Percentiles rank a stretch among this genome's conserved stretches.
Conservation (phyloP, 345 rosid genomes). For the Rhizophora apiculata region DNA sequence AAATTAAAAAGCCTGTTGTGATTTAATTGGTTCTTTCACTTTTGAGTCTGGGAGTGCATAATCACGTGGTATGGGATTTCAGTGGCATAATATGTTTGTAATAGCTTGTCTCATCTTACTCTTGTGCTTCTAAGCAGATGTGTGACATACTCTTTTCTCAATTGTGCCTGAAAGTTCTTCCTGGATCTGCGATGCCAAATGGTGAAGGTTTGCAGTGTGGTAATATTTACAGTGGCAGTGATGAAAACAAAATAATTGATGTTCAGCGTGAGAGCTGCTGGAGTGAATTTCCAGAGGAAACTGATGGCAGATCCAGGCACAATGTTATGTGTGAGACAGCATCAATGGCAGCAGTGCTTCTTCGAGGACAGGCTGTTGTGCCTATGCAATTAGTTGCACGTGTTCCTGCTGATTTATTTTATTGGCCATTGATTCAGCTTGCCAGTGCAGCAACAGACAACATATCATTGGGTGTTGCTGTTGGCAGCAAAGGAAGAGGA, state of each 20-base stretch:
- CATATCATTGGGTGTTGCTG: slow-evolving; percentile 90
- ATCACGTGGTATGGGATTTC: too few relatives aligned
- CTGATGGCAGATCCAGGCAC: slow-evolving; percentile 44
- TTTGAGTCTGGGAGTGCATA: not conserved
- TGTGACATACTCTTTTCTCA: slow-evolving; percentile 96
- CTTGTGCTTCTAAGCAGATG: slow-evolving; percentile 65
- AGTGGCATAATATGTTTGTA: not conserved
- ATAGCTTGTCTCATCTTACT: slow-evolving; percentile 10
- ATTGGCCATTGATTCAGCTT: slow-evolving; percentile 97
- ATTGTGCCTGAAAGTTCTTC: slow-evolving; percentile 86
- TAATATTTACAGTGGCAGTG: slow-evolving; percentile 33
- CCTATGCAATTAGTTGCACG: slow-evolving; percentile 97
- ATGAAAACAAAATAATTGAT: slow-evolving; percentile 42
- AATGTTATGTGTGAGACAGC: slow-evolving; percentile 53
- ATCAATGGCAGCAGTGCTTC: slow-evolving; percentile 94
- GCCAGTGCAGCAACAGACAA: slow-evolving; percentile 96
- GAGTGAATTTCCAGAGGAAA: slow-evolving; percentile 44
- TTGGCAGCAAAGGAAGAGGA: slow-evolving; percentile 99
- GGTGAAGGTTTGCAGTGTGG: slow-evolving; percentile 42
- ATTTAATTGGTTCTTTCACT: too few relatives aligned
- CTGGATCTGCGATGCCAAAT: slow-evolving; percentile 33
- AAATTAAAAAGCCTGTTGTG: too few relatives aligned
- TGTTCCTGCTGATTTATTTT: slow-evolving; percentile 83
- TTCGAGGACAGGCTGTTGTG: slow-evolving; percentile 79
- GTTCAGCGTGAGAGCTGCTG: slow-evolving; percentile 36